Conservation (phyloP, 2,329 filamentous ascomycete species). For the Fusarium humuli region DNA sequence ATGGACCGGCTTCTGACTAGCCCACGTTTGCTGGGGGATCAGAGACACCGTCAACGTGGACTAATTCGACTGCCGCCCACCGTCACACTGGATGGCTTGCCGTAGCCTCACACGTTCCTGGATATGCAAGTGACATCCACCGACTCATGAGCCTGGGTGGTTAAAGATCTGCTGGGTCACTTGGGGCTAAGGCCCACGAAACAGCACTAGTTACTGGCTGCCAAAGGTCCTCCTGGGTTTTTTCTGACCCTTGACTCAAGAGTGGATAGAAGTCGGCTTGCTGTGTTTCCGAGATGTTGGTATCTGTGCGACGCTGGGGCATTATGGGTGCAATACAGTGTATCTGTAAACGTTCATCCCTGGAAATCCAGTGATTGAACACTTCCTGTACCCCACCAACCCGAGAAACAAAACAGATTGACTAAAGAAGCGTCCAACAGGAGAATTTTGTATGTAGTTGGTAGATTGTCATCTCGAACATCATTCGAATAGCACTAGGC, state of each 20-base stretch:
- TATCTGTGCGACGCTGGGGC: slow-evolving; percentile 37
- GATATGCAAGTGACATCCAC: slow-evolving; percentile 46
- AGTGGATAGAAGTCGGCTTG: slow-evolving; percentile 44
- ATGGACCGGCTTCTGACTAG: slow-evolving; percentile 42
- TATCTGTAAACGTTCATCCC: slow-evolving; percentile 1
- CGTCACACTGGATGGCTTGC: slow-evolving; percentile 47
- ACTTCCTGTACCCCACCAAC: neutral
- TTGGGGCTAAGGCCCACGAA: slow-evolving; percentile 37
- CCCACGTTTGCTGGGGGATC: slow-evolving; percentile 40
- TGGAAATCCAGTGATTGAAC: slow-evolving; percentile 8
- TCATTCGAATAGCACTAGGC: neutral
- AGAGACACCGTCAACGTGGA: slow-evolving; percentile 44
- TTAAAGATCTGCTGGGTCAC: slow-evolving; percentile 37
- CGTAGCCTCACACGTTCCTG: slow-evolving; percentile 50
- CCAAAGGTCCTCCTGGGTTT: slow-evolving; percentile 25
- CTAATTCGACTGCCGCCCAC: slow-evolving; percentile 46
- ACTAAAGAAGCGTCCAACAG: slow-evolving; percentile 5
- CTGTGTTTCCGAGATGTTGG: slow-evolving; percentile 47
- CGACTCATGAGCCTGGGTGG: slow-evolving; percentile 43
- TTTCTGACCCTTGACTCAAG: slow-evolving; percentile 28
- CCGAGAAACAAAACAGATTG: slow-evolving; percentile 6
- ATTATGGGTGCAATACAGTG: slow-evolving; percentile 14
- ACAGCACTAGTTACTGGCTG: slow-evolving; percentile 37
- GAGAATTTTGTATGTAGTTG: slow-evolving; percentile 2
- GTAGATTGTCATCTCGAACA: neutral